Conservation (phyloP, 202 grass and related monocot genomes). For the Musa balbisiana region DNA sequence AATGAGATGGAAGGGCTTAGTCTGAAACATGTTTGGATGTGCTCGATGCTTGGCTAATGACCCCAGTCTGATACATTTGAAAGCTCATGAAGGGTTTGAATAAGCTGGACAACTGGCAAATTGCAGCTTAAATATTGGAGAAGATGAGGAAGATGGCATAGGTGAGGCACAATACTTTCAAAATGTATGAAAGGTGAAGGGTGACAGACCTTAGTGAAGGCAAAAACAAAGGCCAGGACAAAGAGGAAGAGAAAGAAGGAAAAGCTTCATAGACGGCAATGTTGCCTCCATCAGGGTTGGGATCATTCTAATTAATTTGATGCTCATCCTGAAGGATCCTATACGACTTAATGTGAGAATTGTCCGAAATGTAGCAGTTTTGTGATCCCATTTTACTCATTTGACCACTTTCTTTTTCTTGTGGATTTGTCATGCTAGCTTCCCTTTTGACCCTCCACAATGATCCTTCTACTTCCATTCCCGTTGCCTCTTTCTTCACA, state of each 20-base stretch:
- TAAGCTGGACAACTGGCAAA: constrained; percentile 73
- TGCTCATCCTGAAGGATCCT: constrained; percentile 27
- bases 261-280: background rate
- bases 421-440: background rate
- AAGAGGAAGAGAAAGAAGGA: constrained; percentile 36
- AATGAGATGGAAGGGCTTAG: constrained; percentile 85
- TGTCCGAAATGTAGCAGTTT: background rate
- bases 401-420: background rate
- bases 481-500: background rate
- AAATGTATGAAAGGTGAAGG: constrained; percentile 89
- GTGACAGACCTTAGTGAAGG: constrained; percentile 58
- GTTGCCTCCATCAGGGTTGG: constrained; percentile 12
- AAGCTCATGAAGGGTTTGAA: constrained; percentile 87
- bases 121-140: constrained; percentile 79
- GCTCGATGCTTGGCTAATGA: constrained; percentile 81
- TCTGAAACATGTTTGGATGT: constrained; percentile 69
- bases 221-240: constrained; percentile 43
- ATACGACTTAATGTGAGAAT: background rate
- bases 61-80: constrained; percentile 76
- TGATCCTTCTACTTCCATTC: background rate
- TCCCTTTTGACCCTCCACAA: background rate
- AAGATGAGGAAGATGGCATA: constrained; percentile 78
- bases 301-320: constrained; percentile 17
- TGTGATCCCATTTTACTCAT: background rate
- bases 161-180: constrained; percentile 85